Evolutionary conservation across 1,284 basidiomycete genomes (phyloP), one percentile per base, ranked within the genome.

Genomic region (Microbotryum violaceum): DNA sequence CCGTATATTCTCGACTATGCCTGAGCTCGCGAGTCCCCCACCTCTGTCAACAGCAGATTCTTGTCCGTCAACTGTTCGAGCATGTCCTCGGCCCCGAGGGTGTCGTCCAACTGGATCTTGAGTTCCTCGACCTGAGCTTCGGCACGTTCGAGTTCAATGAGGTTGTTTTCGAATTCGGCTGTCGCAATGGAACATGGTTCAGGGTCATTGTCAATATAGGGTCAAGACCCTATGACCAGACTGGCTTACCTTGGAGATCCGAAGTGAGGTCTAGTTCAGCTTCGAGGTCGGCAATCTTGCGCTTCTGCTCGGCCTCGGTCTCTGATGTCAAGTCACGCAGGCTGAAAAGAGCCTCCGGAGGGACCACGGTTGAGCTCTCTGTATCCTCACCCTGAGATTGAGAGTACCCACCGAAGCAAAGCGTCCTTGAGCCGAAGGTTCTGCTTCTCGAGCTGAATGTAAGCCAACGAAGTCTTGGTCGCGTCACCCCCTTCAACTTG

Each of bases 371-470:
- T 25, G 16, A 42, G 37, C 14, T 42, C 2, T 16, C 12, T 18
- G 6, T 16, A 6, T 42, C 12, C 31, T 4, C 37, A 42, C 37
- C 12, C 37, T 42, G 12, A 6, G 12, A 42, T 2, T 6, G 37
- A 42, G 37, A 18, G 37, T 2, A 73, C 79, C 31, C 49, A 89
- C 87, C 86, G 82, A 53, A 96, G 81, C 25, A 98, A 80, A 14
- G 94, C 94, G 71, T 97, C 93, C 75, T 96, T 97, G 57, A 98
- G 78, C 10, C 94, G 79, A 71, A 92, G 90, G 69, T 97, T 98
- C 74, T 97, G 93, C 75, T 91, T 96, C 77, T 97, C 91, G 2
- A 98, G 82, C 72, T 97, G 91, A 14, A 94, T 85, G 71, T 87
- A 91, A 1, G 87, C 88, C 50, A 96, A 73, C 0, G 86, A 85